A percentile compares a stretch with the other conserved stretches of the same genome.
These are phyloP conservation scores for Alternaria sp. DNA, from an alignment of 2,329 filamentous ascomycete genomes.

Conservation along the genomic window DNA sequence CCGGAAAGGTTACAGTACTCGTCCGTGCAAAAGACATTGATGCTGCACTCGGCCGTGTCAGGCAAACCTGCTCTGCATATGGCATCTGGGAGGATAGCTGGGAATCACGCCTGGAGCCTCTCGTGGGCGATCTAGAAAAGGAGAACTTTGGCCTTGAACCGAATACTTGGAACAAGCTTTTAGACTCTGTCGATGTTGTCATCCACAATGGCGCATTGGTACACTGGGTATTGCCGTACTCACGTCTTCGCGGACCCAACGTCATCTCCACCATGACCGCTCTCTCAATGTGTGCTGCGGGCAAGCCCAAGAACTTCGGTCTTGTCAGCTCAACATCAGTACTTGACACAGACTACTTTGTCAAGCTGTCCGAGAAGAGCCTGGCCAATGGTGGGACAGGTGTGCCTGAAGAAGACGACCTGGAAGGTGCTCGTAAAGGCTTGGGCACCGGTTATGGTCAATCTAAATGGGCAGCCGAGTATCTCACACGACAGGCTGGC, in stretches of 20 bases:
- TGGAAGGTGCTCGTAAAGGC: conserved; percentile 76
- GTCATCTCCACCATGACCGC: conserved; percentile 81
- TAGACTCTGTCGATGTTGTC: conserved; percentile 70
- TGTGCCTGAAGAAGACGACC: conserved; percentile 77
- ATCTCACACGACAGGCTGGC: conserved; percentile 79
- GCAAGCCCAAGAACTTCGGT: conserved; percentile 78
- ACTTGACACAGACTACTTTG: conserved; percentile 82
- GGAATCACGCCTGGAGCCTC: conserved; percentile 67
- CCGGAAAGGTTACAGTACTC: conserved; percentile 72
- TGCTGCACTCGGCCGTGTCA: conserved; percentile 69
- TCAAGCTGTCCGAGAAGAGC: conserved; percentile 71
- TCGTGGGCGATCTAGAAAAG: conserved; percentile 76
- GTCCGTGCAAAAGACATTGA: conserved; percentile 72
- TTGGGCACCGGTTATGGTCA: conserved; percentile 91
- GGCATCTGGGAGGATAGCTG: conserved; percentile 78
- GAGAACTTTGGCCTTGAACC: conserved; percentile 75
- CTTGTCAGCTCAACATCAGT: conserved; percentile 85
- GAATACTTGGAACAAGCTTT: conserved; percentile 68
- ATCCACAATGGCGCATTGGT: conserved; percentile 76
- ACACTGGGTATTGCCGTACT: conserved; percentile 83
- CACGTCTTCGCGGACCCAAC: conserved; percentile 73
- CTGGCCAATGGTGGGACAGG: conserved; percentile 66
- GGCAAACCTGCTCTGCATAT: conserved; percentile 74
- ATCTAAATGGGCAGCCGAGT: conserved; percentile 81
- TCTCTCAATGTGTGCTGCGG: conserved; percentile 75